These are phyloP conservation scores for Crithidia mellificae DNA, from an alignment of 208 protist species.

Conservation along the genomic window DNA sequence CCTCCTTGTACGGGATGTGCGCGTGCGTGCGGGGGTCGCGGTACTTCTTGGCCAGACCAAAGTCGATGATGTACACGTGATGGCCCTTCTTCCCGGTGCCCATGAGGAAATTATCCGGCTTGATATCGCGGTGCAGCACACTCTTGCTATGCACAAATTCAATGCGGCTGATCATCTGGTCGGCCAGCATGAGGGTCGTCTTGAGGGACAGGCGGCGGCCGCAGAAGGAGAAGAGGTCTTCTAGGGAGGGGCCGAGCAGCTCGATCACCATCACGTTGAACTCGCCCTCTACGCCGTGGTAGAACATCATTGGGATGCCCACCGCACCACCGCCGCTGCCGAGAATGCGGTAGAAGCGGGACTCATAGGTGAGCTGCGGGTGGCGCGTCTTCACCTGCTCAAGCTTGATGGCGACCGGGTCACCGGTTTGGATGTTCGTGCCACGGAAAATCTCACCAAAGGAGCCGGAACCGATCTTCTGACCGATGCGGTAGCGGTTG, in stretches of 20 bases:
- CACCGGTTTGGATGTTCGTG: slow-evolving; percentile 89
- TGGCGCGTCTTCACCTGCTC: slow-evolving; percentile 90
- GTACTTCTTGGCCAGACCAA: slow-evolving; percentile 99
- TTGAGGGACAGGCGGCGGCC: slow-evolving; percentile 88
- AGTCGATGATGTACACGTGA: slow-evolving; percentile 98
- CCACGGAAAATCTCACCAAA: slow-evolving; percentile 94
- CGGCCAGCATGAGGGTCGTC: slow-evolving; percentile 92
- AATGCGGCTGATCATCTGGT: slow-evolving; percentile 91
- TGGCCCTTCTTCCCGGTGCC: slow-evolving; percentile 88
- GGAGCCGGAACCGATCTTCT: slow-evolving; percentile 97
- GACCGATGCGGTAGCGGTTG: slow-evolving; percentile 95
- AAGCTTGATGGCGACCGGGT: slow-evolving; percentile 92
- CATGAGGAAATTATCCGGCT: slow-evolving; percentile 96
- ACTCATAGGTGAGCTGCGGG: slow-evolving; percentile 92
- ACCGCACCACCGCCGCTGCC: slow-evolving; percentile 73
- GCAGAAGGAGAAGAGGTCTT: slow-evolving; percentile 93
- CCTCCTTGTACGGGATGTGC: slow-evolving; percentile 99
- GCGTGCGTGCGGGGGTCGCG: slow-evolving; percentile 96
- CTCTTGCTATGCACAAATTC: slow-evolving; percentile 94
- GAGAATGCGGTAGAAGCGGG: slow-evolving; percentile 88
- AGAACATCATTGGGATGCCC: slow-evolving; percentile 87
- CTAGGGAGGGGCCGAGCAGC: slow-evolving; percentile 89
- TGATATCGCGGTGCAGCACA: slow-evolving; percentile 94
- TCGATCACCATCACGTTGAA: slow-evolving; percentile 96
- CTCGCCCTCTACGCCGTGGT: slow-evolving; percentile 90